A percentile compares a stretch with the other conserved stretches of the same genome.
Conservation (phyloP, 306 rosid genomes). For the Prunus mume region DNA sequence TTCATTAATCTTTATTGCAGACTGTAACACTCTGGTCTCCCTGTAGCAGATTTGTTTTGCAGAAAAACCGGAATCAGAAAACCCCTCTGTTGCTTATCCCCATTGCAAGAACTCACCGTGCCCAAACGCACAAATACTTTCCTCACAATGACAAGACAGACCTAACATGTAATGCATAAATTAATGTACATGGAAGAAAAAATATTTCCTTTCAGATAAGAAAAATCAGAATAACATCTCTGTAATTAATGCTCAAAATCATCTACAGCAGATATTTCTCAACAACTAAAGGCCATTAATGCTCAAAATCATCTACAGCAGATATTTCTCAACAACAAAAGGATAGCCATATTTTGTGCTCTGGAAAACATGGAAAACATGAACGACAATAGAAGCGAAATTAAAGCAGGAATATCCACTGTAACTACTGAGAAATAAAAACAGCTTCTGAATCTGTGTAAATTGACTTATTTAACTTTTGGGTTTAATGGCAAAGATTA, state of each 20-base stretch:
- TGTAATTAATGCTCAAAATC: slow-evolving; percentile 3
- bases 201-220: background rate
- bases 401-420: slow-evolving; percentile 12
- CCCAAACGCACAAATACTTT: background rate
- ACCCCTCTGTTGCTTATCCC: background rate
- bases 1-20: background rate
- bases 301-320: too few relatives aligned
- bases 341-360: slow-evolving; percentile 21
- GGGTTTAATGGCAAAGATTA: slow-evolving; percentile 35
- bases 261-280: slow-evolving; percentile 9
- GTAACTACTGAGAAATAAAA: background rate
- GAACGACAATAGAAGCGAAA: slow-evolving; percentile 18
- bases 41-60: background rate
- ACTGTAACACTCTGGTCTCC: background rate
- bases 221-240: slow-evolving; percentile 3
- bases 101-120: slow-evolving; percentile 4
- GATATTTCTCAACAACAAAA: slow-evolving; percentile 15
- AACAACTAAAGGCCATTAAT: slow-evolving; percentile 7
- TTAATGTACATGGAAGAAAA: background rate
- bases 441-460: slow-evolving; percentile 26
- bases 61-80: background rate
- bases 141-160: background rate
- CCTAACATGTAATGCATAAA: slow-evolving; percentile 1
- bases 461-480: slow-evolving; percentile 29
- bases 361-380: slow-evolving; percentile 39